Evolutionary conservation across 352 stramenopile species (phyloP).

Genomic region (Globisporangium cystogenes): DNA sequence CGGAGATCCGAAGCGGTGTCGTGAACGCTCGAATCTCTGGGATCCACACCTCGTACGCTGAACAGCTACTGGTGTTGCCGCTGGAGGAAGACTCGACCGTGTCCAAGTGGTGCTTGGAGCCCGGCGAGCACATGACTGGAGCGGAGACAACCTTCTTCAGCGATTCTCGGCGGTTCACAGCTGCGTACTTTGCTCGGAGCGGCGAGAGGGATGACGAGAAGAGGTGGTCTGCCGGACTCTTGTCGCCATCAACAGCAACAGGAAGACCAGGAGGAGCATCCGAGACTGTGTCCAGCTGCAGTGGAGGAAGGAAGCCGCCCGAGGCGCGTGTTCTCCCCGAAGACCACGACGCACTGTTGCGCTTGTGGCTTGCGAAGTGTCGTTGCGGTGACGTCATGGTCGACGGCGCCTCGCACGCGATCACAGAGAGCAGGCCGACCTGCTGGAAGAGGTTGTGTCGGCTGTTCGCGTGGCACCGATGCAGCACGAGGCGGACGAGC

Average conservation of each 20-base stretch:
- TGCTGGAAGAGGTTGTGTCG: conserved; percentile 46
- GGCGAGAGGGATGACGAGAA: conserved; percentile 9
- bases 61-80: not conserved
- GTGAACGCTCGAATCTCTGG: conserved; percentile 18
- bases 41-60: conserved; percentile 21
- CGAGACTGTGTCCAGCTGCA: not conserved
- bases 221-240: not conserved
- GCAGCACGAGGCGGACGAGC: conserved; percentile 36
- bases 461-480: conserved; percentile 37
- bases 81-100: not conserved
- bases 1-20: conserved; percentile 30
- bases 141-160: not conserved
- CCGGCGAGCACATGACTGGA: not conserved
- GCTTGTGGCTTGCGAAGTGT: not conserved
- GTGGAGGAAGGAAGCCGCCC: not conserved
- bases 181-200: conserved; percentile 7
- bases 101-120: not conserved
- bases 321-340: not conserved
- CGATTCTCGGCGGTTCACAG: not conserved
- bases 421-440: conserved; percentile 30
- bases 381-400: not conserved
- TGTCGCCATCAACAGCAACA: not conserved
- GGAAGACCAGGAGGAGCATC: not conserved
- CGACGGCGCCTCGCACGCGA: conserved; percentile 7
- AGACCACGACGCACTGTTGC: conserved; percentile 3